Evolutionary conservation across 225 moss, liverwort and hornwort genomes (phyloP).

Genomic region (Neckera pumila): DNA sequence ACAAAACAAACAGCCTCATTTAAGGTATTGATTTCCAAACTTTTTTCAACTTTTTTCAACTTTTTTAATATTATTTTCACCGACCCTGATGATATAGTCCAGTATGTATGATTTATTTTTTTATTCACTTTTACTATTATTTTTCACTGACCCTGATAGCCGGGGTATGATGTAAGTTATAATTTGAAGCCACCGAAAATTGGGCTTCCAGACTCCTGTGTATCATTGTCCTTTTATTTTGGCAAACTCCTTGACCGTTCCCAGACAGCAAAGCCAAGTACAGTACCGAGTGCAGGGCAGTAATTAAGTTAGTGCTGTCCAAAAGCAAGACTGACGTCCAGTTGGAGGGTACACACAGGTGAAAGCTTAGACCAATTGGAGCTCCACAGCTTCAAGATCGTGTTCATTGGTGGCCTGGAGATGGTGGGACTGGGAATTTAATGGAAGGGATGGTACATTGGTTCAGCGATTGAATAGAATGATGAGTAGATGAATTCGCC

Average conservation of each 20-base stretch:
- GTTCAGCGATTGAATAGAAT: too few relatives aligned
- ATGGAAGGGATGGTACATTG: background rate
- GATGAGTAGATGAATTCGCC: too few relatives aligned
- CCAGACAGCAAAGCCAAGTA: background rate
- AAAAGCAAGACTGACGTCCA: background rate
- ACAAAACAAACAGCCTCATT: too few relatives aligned
- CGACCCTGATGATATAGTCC: rapidly evolving
- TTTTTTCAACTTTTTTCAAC: background rate
- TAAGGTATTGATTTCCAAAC: too few relatives aligned
- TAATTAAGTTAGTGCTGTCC: too few relatives aligned
- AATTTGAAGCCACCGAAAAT: background rate
- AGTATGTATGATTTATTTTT: too few relatives aligned
- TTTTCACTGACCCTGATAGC: background rate
- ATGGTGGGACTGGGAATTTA: background rate
- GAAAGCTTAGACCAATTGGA: background rate
- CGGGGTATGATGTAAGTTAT: background rate
- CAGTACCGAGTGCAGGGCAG: too few relatives aligned
- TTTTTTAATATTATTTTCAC: background rate
- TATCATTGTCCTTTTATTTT: background rate
- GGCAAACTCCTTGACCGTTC: background rate
- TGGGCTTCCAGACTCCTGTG: background rate
- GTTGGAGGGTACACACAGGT: background rate
- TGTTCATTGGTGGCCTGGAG: background rate
- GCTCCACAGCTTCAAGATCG: background rate
- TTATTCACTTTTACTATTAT: background rate